phyloP scores from a whole-genome alignment of 495 filamentous ascomycete genomes.

The Xanthoparmelia taractica region DNA sequence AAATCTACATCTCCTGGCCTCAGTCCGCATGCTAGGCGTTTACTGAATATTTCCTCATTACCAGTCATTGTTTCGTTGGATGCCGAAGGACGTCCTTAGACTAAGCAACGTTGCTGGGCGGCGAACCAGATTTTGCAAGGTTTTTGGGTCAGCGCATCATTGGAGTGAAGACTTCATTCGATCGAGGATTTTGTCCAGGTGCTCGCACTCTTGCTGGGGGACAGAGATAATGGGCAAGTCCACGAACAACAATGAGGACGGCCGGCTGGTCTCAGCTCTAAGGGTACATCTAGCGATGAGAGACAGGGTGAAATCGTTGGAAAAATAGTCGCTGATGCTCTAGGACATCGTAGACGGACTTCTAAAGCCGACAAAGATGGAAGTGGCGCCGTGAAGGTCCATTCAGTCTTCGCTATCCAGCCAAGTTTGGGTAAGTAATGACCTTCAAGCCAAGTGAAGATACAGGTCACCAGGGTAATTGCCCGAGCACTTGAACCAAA shows the following conservation, averaged over 20 bases:
- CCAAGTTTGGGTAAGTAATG: slow-evolving; percentile 52
- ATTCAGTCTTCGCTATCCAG: slow-evolving; percentile 58
- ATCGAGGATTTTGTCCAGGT: slow-evolving; percentile 58
- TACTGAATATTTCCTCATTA: slow-evolving; percentile 52
- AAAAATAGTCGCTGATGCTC: slow-evolving; percentile 50
- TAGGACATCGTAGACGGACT: slow-evolving; percentile 24
- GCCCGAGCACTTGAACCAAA: slow-evolving; percentile 75
- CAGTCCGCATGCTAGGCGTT: slow-evolving; percentile 42
- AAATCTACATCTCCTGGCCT: slow-evolving; percentile 58
- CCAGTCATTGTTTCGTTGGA: slow-evolving; percentile 67
- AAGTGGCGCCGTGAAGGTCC: slow-evolving; percentile 44
- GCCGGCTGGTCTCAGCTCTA: slow-evolving; percentile 51
- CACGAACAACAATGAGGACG: slow-evolving; percentile 25
- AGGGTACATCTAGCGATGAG: slow-evolving; percentile 60
- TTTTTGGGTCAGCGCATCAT: slow-evolving; percentile 51
- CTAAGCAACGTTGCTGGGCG: slow-evolving; percentile 66
- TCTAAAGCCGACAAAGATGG: slow-evolving; percentile 24
- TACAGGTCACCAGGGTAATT: slow-evolving; percentile 58
- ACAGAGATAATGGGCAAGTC: slow-evolving; percentile 36
- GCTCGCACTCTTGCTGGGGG: slow-evolving; percentile 43
- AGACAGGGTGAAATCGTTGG: slow-evolving; percentile 59
- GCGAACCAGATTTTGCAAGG: slow-evolving; percentile 56
- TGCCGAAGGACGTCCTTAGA: slow-evolving; percentile 57
- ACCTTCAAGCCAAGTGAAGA: not conserved
- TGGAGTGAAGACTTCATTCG: slow-evolving; percentile 52